Base-by-base conservation (phyloP, 768 basidiomycete species). In the Suillus subaureus region DNA sequence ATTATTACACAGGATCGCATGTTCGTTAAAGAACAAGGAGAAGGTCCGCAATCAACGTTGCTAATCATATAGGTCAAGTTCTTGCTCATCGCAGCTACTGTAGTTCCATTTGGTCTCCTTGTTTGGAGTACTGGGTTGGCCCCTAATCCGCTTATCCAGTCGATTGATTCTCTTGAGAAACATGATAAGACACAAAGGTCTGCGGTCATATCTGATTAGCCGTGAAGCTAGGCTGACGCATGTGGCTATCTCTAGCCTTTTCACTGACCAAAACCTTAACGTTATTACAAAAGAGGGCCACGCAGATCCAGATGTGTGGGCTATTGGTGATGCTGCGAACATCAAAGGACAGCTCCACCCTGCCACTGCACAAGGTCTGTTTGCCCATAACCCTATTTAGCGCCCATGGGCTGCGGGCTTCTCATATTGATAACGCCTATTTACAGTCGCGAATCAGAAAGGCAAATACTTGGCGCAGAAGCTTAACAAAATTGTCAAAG, bases 41-140 rank as follows among this genome's bases (percentile, higher is more conserved):
- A 90, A 85, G 87, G 90, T 89, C 65, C 57, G 56, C 11, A 60
- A 31, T 42, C 40, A 61, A 37, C 9, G 2, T 66, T 47, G 67
- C 63, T 68, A 43, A 51, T 37, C 33, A 61, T 54, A 49, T 69
- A 52, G 15, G 33, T 2, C 54, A 33, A 58, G 28, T 61, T 57
- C 8, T 23, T 18, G 23, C 68, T 65, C 55, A 67, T 16, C 66
- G 61, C 43, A 61, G 64, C 60, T 57, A 55, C 16, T 45, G 15
- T 66, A 93, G 93, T 93, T 43, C 88, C 87, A 7, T 92, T 90
- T 74, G 93, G 94, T 31, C 79, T 96, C 26, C 83, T 93, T 13
- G 92, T 96, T 18, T 96, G 94, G 94, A 90, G 89, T 66, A 96
- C 94, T 2, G 94, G 94, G 2, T 80, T 96, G 3, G 84, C 92